Base-by-base conservation (phyloP, 2,329 filamentous ascomycete genomes). In the Aspergillus flavus region DNA sequence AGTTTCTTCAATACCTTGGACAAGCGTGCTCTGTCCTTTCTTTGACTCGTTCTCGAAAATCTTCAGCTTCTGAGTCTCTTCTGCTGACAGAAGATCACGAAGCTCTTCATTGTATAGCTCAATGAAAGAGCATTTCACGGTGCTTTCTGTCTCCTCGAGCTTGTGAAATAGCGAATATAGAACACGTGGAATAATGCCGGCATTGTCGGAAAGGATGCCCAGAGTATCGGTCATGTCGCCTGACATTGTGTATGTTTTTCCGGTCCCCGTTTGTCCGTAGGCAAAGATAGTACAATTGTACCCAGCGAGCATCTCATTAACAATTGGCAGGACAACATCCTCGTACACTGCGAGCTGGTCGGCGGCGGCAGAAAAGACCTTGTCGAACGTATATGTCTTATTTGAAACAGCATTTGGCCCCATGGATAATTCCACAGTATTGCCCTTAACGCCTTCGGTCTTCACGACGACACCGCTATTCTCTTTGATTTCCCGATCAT, bases 251-350 rank as follows among this genome's bases (percentile, higher is more conserved):
- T 99, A 99, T 16, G 95, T 99, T 79, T 99, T 99, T 71, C 95
- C 95, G 0, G 95, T 99, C 52, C 95, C 95, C 0, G 95, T 99
- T 78, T 99, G 95, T 30, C 95, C 95, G 76, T 99, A 99, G 39
- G 95, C 95, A 72, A 99, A 99, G 64, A 99, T 97, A 6, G 95
- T 99, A 80, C 95, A 99, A 78, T 99, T 99, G 81, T 92, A 98
- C 58, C 95, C 95, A 28, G 89, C 86, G 48, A 99, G 86, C 85
- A 98, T 97, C 93, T 99, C 94, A 70, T 96, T 93, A 39, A 99
- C 75, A 61, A 99, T 94, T 0, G 96, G 96, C 68, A 90, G 89
- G 19, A 98, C 95, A 6, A 96, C 94, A 78, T 98, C 94, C 68
- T 99, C 94, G 75, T 95, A 99, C 10, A 99, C 84, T 86, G 96